Percentiles rank a stretch among this genome's conserved stretches.
Evolutionary conservation across 257 asterid species (phyloP).

Genomic region (Mitragyna speciosa): DNA sequence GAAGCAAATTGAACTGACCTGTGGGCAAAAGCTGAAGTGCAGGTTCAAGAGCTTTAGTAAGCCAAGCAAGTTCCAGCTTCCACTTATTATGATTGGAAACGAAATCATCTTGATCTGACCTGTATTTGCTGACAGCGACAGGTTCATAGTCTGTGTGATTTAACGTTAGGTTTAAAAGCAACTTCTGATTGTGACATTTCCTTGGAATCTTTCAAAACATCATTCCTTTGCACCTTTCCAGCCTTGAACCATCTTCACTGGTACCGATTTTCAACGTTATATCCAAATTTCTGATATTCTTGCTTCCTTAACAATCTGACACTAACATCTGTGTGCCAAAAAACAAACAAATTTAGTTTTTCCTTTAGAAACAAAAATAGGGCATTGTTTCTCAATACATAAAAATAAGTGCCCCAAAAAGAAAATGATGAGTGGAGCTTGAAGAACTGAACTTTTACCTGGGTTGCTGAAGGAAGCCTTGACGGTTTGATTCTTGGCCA

Average conservation of each 20-base stretch:
- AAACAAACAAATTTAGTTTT: background rate
- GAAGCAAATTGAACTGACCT: constrained; percentile 30
- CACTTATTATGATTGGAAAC: constrained; percentile 37
- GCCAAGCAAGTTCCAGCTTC: constrained; percentile 87
- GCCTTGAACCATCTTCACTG: constrained; percentile 57
- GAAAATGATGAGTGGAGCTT: background rate
- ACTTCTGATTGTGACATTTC: constrained; percentile 11
- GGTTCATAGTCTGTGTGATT: constrained; percentile 12
- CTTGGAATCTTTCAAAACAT: constrained; percentile 28
- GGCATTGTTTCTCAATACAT: background rate
- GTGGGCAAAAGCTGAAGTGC: constrained; percentile 74
- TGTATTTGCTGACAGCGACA: constrained; percentile 24
- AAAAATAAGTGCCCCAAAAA: background rate
- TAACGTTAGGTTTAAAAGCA: constrained; percentile 19
- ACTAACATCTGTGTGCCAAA: constrained; percentile 42
- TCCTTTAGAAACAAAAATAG: background rate
- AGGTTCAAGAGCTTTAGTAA: constrained; percentile 79
- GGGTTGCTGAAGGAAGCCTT: constrained; percentile 37
- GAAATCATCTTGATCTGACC: constrained; percentile 44
- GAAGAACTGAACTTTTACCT: constrained; percentile 24
- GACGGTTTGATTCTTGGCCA: constrained; percentile 42
- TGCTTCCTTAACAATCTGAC: constrained; percentile 38
- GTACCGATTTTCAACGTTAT: constrained; percentile 46
- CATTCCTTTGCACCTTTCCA: constrained; percentile 36
- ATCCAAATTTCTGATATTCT: constrained; percentile 32